Evolutionary conservation across 73 alveolate species (phyloP), one percentile per base, ranked within the genome.

Genomic region (Uronychia setigera): DNA sequence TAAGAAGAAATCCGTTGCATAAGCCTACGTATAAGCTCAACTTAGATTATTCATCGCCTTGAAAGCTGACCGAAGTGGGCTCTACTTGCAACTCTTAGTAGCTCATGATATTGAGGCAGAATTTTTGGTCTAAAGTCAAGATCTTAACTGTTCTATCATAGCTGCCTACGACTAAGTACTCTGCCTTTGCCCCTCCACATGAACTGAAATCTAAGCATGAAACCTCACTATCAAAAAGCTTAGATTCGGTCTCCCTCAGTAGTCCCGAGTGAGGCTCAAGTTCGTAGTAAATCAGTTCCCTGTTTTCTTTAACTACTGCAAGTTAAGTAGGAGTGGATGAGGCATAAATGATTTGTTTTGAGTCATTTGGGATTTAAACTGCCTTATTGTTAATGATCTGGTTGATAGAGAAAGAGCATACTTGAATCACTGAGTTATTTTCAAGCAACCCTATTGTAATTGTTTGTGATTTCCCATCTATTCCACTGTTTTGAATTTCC

Each of bases 121-220:
- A 89, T 88, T 98, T 99, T 32, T 97, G 98, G 81, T 98, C 99
- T 92, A 98, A 88, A 81, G 99, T 96, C 83, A 98, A 88, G 86
- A 98, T 95, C 59, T 98, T 97, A 30, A 98, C 97, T 35, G 99
- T 97, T 83, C 91, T 91, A 95, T 98, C 99, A 77, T 88, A 93
- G 58, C 88, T 91, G 31, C 98, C 99, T 35, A 96, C 98, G 13
- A 97, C 99, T 58, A 97, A 88, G 93, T 95, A 97, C 83, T 95
- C 93, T 80, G 97, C 89, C 83, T 97, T 97, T 75, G 85, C 79
- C 84, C 97, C 92, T 1, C 97, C 98, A 19, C 92, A 92, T 13
- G 97, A 97, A 60, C 97, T 94, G 59, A 96, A 83, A 81, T 95
- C 99, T 25, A 95, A 79, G 28, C 95, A 95, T 26, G 96, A 91